phyloP scores from a whole-genome alignment of 2,329 filamentous ascomycete species.

The Xylaria sp. region DNA sequence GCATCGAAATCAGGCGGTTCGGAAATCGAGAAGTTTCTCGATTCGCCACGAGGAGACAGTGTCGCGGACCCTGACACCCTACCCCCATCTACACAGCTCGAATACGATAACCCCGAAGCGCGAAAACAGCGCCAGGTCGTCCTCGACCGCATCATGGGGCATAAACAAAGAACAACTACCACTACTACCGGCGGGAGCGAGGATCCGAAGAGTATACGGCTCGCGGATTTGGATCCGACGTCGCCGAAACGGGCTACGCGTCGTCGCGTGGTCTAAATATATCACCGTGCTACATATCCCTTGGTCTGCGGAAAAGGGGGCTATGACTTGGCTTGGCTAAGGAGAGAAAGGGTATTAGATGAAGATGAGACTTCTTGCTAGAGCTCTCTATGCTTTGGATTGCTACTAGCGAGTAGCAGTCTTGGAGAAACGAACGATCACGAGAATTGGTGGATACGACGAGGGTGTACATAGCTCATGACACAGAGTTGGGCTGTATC shows the following conservation, averaged over 20 bases:
- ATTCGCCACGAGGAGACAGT: slow-evolving; percentile 12
- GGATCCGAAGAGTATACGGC: slow-evolving; percentile 9
- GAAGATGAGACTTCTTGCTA: neutral
- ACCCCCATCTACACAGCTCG: slow-evolving; percentile 48
- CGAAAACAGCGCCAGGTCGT: slow-evolving; percentile 31
- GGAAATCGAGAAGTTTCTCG: slow-evolving; percentile 20
- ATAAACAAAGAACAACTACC: neutral
- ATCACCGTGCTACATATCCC: neutral
- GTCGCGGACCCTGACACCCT: slow-evolving; percentile 14
- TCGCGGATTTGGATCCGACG: slow-evolving; percentile 4
- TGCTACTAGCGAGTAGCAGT: neutral
- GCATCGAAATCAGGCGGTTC: slow-evolving; percentile 3
- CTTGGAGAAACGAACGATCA: neutral
- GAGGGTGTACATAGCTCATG: neutral
- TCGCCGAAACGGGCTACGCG: slow-evolving; percentile 19
- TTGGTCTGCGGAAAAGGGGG: no score
- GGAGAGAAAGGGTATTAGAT: no score
- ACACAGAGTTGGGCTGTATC: neutral
- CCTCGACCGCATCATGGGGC: slow-evolving; percentile 23
- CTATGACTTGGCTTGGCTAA: no score
- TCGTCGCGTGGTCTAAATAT: slow-evolving; percentile 9
- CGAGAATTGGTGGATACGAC: neutral
- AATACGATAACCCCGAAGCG: slow-evolving; percentile 49
- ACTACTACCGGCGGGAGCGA: neutral
- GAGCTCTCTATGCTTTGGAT: neutral